A percentile compares a stretch with the other conserved stretches of the same genome.
phyloP scores from a whole-genome alignment of 495 filamentous ascomycete genomes.

The Penicillium soppii region DNA sequence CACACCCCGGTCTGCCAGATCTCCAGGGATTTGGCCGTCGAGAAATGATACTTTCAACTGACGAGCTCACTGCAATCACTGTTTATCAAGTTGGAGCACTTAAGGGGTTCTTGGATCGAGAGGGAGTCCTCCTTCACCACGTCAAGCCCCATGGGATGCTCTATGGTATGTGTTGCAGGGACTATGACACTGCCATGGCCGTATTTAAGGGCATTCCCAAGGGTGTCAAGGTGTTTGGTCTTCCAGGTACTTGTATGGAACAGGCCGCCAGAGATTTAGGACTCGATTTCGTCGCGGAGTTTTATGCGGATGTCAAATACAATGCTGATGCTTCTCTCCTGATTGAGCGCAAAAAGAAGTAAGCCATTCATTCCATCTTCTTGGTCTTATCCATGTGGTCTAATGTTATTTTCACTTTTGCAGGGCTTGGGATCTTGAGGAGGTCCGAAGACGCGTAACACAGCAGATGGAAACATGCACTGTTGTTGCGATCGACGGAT shows the following conservation, averaged over 20 bases:
- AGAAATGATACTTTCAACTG: slow-evolving; percentile 52
- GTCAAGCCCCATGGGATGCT: slow-evolving; percentile 60
- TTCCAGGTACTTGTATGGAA: slow-evolving; percentile 53
- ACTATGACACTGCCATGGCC: slow-evolving; percentile 49
- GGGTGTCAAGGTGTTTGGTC: slow-evolving; percentile 55
- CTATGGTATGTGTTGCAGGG: slow-evolving; percentile 57
- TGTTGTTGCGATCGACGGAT: slow-evolving; percentile 46
- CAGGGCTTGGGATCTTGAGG: slow-evolving; percentile 40
- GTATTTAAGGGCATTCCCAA: slow-evolving; percentile 52
- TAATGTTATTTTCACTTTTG: background rate
- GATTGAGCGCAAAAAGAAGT: slow-evolving; percentile 57
- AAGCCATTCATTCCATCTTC: background rate
- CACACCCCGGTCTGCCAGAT: slow-evolving; percentile 62
- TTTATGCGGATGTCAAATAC: slow-evolving; percentile 61
- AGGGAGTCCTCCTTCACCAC: slow-evolving; percentile 55
- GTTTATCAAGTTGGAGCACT: slow-evolving; percentile 62
- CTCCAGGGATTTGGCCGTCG: slow-evolving; percentile 62
- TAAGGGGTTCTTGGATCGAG: slow-evolving; percentile 53
- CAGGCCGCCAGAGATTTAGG: slow-evolving; percentile 51
- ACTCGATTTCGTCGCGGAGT: slow-evolving; percentile 55
- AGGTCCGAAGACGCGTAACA: slow-evolving; percentile 45
- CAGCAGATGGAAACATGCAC: slow-evolving; percentile 45
- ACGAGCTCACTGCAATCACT: slow-evolving; percentile 56
- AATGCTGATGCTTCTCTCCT: slow-evolving; percentile 47
- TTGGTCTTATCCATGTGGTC: background rate